Percentiles rank a stretch among this genome's conserved stretches.
phyloP scores from a whole-genome alignment of 768 basidiomycete genomes.

The Auriculariales sp. region DNA sequence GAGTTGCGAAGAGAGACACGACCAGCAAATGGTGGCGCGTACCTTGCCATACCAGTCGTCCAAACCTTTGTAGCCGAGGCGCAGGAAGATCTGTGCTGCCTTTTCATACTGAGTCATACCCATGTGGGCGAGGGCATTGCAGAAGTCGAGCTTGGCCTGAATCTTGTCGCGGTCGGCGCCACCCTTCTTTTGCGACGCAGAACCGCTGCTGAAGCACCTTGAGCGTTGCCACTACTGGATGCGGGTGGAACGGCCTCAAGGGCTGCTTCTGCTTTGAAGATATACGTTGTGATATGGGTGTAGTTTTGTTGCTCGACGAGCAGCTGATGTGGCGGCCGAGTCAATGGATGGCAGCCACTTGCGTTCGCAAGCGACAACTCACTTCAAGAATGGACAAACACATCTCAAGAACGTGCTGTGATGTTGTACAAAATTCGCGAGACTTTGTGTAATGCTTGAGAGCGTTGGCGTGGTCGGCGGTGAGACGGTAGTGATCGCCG shows the following conservation, averaged over 20 bases:
- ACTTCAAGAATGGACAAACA: slow-evolving; percentile 74
- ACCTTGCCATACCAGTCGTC: slow-evolving; percentile 71
- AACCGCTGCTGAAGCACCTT: slow-evolving; percentile 7
- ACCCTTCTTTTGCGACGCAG: slow-evolving; percentile 24
- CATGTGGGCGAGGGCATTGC: slow-evolving; percentile 62
- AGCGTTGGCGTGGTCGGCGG: slow-evolving; percentile 57
- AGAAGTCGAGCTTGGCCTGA: slow-evolving; percentile 69
- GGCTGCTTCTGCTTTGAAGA: slow-evolving; percentile 90
- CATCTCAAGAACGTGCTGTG: slow-evolving; percentile 88
- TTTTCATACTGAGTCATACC: slow-evolving; percentile 63
- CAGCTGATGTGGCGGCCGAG: slow-evolving; percentile 31
- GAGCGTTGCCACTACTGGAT: slow-evolving; percentile 15
- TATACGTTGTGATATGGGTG: slow-evolving; percentile 76
- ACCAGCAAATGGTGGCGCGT: slow-evolving; percentile 11
- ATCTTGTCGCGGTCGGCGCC: slow-evolving; percentile 51
- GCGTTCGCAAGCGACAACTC: slow-evolving; percentile 5
- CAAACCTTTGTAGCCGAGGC: slow-evolving; percentile 51
- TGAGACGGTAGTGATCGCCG: slow-evolving; percentile 58
- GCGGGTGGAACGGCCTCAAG: slow-evolving; percentile 44
- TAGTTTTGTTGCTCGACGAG: slow-evolving; percentile 80
- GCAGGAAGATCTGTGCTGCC: slow-evolving; percentile 61
- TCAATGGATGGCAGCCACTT: slow-evolving; percentile 7
- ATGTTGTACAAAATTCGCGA: slow-evolving; percentile 83
- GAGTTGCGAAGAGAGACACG: slow-evolving; percentile 6
- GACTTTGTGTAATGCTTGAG: slow-evolving; percentile 81